These are phyloP conservation scores for Trichothecium sympodiale DNA, from an alignment of 2,329 filamentous ascomycete genomes.

Conservation along the genomic window DNA sequence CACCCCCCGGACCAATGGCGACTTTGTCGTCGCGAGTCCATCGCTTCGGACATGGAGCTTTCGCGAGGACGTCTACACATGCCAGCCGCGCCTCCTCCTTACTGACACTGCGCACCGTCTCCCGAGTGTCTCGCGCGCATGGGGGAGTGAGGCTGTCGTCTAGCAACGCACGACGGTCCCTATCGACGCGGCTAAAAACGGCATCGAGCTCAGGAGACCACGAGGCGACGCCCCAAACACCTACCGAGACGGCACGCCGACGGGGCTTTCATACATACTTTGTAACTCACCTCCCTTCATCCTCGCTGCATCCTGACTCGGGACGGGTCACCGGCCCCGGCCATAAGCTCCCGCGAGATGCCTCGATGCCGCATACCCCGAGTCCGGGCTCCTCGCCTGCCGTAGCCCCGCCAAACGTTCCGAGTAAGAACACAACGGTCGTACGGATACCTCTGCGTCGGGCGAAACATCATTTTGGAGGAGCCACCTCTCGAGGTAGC, in stretches of 20 bases:
- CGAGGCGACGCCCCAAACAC: no score
- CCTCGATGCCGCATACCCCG: constrained; percentile 66
- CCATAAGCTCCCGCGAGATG: constrained; percentile 78
- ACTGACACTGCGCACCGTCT: no score
- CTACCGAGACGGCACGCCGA: constrained; percentile 11
- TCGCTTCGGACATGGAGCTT: no score
- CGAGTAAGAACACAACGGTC: constrained; percentile 71
- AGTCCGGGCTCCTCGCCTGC: constrained; percentile 42
- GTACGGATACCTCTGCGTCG: constrained; percentile 88
- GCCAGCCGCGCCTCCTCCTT: no score
- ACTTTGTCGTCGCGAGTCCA: no score
- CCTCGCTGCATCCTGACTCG: constrained; percentile 83
- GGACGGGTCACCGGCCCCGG: constrained; percentile 51
- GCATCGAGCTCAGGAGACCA: no score
- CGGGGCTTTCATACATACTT: constrained; percentile 89
- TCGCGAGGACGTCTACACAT: no score
- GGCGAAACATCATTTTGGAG: constrained; percentile 94
- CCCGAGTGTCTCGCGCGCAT: no score
- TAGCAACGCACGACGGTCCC: no score
- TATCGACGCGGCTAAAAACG: no score
- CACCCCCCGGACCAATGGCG: no score
- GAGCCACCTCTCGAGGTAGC: constrained; percentile 65
- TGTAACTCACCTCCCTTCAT: constrained; percentile 88
- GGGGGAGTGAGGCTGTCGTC: no score
- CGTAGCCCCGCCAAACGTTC: constrained; percentile 47